Conservation (phyloP, 495 filamentous ascomycete species). For the Margaritispora aquatica region DNA sequence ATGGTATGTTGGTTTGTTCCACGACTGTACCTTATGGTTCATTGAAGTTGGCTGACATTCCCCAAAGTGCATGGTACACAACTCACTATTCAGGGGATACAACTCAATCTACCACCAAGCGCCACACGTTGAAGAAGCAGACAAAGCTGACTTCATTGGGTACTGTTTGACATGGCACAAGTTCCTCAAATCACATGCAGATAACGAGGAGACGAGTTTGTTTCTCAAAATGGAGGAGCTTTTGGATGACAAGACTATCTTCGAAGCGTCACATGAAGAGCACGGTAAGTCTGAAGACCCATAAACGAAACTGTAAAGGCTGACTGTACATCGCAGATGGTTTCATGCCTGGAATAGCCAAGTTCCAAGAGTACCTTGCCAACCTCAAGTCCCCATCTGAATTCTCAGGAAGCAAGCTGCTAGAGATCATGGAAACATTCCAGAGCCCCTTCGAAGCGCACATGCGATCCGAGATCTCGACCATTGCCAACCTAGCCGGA, state of each 20-base stretch:
- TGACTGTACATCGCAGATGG: constrained; percentile 29
- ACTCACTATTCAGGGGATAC: not conserved
- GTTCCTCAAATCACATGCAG: constrained; percentile 25
- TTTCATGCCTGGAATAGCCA: constrained; percentile 41
- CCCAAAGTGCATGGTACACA: not conserved
- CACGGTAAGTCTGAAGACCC: constrained; percentile 3
- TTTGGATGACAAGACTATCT: constrained; percentile 18
- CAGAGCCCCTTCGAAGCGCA: constrained; percentile 40
- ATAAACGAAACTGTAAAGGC: not conserved
- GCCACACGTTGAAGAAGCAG: constrained; percentile 22
- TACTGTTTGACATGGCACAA: constrained; percentile 30
- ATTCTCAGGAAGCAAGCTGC: constrained; percentile 38
- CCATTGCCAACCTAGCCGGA: constrained; percentile 39
- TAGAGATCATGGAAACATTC: constrained; percentile 41
- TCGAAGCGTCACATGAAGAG: constrained; percentile 10
- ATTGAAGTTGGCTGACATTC: not conserved
- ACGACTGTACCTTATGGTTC: too few relatives aligned
- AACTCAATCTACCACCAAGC: not conserved
- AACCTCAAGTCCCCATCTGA: constrained; percentile 27
- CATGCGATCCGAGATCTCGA: constrained; percentile 48
- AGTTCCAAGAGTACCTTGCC: constrained; percentile 41
- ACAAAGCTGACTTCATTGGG: constrained; percentile 32
- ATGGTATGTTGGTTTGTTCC: not conserved
- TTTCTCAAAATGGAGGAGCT: constrained; percentile 28
- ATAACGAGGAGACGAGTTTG: constrained; percentile 25